phyloP scores from a whole-genome alignment of 441 rosid genomes.

The Croton setiger region DNA sequence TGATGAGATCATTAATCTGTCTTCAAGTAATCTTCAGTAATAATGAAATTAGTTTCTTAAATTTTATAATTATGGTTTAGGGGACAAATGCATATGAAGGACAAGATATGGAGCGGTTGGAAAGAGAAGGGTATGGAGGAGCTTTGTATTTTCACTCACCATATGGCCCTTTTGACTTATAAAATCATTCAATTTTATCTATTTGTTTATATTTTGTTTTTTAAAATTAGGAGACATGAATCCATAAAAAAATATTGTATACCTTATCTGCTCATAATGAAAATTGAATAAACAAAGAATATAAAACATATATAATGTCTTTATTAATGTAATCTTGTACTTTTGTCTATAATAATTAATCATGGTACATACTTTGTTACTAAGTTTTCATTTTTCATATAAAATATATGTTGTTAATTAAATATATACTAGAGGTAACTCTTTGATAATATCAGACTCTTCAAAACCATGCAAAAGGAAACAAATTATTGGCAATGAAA shows the following conservation, averaged over 20 bases:
- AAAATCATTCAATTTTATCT: neutral
- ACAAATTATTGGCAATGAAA: constrained; percentile 16
- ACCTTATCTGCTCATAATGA: neutral
- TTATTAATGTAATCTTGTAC: constrained; percentile 8
- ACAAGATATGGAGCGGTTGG: constrained; percentile 28
- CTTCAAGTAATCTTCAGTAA: neutral
- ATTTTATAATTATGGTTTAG: constrained; percentile 19
- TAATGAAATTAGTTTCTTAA: neutral
- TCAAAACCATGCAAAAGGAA: neutral
- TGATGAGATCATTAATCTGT: neutral
- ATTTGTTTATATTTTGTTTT: neutral
- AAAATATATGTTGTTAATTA: neutral
- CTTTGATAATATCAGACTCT: neutral
- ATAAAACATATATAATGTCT: neutral
- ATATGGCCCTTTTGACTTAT: constrained; percentile 22
- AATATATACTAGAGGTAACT: neutral
- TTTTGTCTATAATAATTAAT: neutral
- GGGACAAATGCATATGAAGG: constrained; percentile 26
- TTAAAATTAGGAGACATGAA: neutral
- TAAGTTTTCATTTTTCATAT: neutral
- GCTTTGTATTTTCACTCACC: constrained; percentile 22
- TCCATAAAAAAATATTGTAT: neutral
- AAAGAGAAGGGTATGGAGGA: constrained; percentile 29
- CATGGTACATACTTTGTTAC: neutral
- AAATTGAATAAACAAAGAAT: neutral